Conservation (phyloP, 805 yeast genomes). For the Kodamaea restingae region DNA sequence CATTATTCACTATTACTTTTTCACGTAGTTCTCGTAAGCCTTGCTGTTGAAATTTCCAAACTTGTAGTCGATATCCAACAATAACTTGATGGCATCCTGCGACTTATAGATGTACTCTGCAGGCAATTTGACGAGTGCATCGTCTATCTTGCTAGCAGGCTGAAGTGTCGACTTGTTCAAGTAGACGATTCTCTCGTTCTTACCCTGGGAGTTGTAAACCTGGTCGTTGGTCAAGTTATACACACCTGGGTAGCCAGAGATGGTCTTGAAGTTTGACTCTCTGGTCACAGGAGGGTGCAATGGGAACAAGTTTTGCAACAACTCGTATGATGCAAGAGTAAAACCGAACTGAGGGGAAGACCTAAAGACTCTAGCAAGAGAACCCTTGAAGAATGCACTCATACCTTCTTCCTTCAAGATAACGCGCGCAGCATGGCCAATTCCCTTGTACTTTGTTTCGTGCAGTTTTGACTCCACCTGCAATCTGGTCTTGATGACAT, state of each 20-base stretch:
- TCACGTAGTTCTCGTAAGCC: slow-evolving; percentile 40
- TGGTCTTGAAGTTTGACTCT: slow-evolving; percentile 41
- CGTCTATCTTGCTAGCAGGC: slow-evolving; percentile 22
- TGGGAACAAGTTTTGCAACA: slow-evolving; percentile 77
- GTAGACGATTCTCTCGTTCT: slow-evolving; percentile 32
- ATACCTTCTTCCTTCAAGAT: slow-evolving; percentile 81
- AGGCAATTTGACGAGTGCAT: slow-evolving; percentile 41
- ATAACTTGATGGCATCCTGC: slow-evolving; percentile 56
- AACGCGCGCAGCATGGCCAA: slow-evolving; percentile 69
- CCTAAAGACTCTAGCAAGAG: slow-evolving; percentile 88
- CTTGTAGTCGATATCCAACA: slow-evolving; percentile 59
- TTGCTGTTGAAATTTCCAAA: slow-evolving; percentile 52
- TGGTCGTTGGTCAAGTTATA: slow-evolving; percentile 43
- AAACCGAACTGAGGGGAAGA: slow-evolving; percentile 98
- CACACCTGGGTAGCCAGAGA: slow-evolving; percentile 44
- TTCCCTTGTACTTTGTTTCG: slow-evolving; percentile 73
- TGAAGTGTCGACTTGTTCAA: slow-evolving; percentile 25
- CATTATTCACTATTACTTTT: slow-evolving; percentile 7
- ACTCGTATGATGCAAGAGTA: slow-evolving; percentile 94
- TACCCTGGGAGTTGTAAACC: slow-evolving; percentile 38
- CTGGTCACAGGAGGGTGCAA: slow-evolving; percentile 48
- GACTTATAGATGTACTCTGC: slow-evolving; percentile 51
- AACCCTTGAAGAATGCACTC: slow-evolving; percentile 90
- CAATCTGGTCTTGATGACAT: slow-evolving; percentile 91
- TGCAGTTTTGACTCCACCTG: slow-evolving; percentile 80